Evolutionary conservation across 176 grass and related monocot species (phyloP).

Genomic region (Rhynchospora breviuscula): DNA sequence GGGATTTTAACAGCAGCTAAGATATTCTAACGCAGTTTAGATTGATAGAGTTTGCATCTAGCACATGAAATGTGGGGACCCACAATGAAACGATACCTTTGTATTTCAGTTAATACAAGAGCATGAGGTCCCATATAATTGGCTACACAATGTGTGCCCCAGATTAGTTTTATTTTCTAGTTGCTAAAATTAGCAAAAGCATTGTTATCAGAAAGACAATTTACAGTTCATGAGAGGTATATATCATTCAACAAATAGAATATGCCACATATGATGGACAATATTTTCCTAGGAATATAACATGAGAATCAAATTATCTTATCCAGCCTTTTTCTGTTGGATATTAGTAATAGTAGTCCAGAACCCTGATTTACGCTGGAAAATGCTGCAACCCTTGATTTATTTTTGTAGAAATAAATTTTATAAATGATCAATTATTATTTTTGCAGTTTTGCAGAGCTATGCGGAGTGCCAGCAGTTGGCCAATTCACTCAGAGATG

Average conservation of each 20-base stretch:
- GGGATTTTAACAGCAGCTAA: neutral
- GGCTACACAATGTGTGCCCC: neutral
- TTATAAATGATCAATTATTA: too few species aligned
- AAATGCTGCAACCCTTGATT: too few species aligned
- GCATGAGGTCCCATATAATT: neutral
- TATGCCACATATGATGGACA: neutral
- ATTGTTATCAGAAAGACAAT: neutral
- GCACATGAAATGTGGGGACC: neutral
- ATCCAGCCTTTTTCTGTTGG: neutral
- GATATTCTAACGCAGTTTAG: neutral
- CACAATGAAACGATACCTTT: neutral
- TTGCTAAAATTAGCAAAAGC: neutral
- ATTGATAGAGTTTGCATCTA: neutral
- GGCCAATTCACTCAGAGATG: neutral
- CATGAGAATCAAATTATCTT: neutral
- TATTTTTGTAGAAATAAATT: too few species aligned
- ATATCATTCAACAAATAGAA: neutral
- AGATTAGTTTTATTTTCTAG: neutral
- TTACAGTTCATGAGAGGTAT: neutral
- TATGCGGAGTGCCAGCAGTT: neutral
- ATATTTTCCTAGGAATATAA: neutral
- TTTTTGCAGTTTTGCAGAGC: neutral
- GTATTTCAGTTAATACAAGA: neutral
- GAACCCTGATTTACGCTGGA: too few species aligned
- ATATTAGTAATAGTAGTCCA: neutral